A percentile compares a stretch with the other conserved stretches of the same genome.
Conservation (phyloP, 345 rosid species). For the Aquilaria malaccensis region DNA sequence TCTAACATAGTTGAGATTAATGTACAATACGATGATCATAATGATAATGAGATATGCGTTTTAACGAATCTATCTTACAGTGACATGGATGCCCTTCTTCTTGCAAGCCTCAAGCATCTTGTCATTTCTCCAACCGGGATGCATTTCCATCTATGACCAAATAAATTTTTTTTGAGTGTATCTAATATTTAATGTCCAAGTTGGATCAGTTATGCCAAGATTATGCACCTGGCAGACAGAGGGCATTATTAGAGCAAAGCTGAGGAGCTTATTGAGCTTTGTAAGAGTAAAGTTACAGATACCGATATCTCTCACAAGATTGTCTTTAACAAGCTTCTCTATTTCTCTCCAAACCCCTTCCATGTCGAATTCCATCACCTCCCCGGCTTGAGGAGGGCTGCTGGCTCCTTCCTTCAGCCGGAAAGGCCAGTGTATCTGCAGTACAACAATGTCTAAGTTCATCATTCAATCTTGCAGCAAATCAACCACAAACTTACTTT, state of each 20-base stretch:
- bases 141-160: conserved; percentile 52
- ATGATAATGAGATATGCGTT: not conserved
- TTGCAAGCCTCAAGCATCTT: conserved; percentile 38
- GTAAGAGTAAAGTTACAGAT: conserved; percentile 39
- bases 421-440: conserved; percentile 58
- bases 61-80: conserved; percentile 16
- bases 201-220: too few species aligned
- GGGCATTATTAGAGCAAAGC: conserved; percentile 29
- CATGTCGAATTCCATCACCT: conserved; percentile 42
- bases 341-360: conserved; percentile 60
- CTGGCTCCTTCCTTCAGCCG: conserved; percentile 43
- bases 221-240: conserved; percentile 37
- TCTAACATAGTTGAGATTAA: too few species aligned
- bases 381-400: conserved; percentile 38
- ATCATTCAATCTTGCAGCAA: not conserved
- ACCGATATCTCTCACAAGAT: conserved; percentile 41
- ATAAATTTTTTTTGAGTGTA: not conserved
- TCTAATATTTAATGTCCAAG: not conserved
- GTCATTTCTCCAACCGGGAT: conserved; percentile 67
- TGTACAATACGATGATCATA: not conserved
- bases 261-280: conserved; percentile 39
- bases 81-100: conserved; percentile 41
- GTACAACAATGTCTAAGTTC: not conserved
- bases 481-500: not conserved
- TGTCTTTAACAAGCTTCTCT: conserved; percentile 41